These are phyloP conservation scores for Lactarius indigo DNA, from an alignment of 768 basidiomycete species.

Conservation along the genomic window DNA sequence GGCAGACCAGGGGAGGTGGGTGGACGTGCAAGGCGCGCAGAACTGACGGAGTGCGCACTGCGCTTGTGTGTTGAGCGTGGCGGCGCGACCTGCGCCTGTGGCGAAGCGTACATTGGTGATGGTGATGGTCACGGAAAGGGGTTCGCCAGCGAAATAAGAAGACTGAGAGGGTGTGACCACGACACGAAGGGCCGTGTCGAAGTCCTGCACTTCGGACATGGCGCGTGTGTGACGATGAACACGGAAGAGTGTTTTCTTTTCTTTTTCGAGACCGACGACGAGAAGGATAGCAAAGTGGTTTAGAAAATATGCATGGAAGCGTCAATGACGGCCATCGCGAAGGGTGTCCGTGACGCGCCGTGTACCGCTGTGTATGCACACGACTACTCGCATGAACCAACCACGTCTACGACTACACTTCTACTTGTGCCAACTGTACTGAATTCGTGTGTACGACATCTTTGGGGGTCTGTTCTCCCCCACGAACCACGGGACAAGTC, in stretches of 20 bases:
- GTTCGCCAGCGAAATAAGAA: conserved; percentile 91
- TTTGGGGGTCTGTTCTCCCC: neutral
- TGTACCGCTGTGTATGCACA: neutral
- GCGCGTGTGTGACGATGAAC: neutral
- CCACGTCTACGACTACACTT: neutral
- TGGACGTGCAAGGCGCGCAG: conserved; percentile 74
- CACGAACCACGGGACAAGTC: too few relatives aligned
- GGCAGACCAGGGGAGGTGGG: conserved; percentile 76
- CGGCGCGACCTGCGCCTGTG: conserved; percentile 40
- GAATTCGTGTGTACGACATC: neutral
- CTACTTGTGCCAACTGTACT: neutral
- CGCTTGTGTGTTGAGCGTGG: conserved; percentile 54
- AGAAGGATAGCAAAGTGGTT: neutral
- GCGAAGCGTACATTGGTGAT: conserved; percentile 78
- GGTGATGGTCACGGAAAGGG: conserved; percentile 77
- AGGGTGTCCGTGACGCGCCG: neutral
- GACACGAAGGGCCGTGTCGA: conserved; percentile 46
- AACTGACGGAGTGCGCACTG: conserved; percentile 76
- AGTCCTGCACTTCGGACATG: conserved; percentile 19
- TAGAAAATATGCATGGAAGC: neutral
- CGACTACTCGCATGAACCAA: neutral
- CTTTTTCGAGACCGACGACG: neutral
- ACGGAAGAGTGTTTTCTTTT: neutral
- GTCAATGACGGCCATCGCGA: neutral
- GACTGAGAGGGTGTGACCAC: conserved; percentile 77